Base-by-base conservation (phyloP, 495 filamentous ascomycete species). In the Daldinia bambusicola region DNA sequence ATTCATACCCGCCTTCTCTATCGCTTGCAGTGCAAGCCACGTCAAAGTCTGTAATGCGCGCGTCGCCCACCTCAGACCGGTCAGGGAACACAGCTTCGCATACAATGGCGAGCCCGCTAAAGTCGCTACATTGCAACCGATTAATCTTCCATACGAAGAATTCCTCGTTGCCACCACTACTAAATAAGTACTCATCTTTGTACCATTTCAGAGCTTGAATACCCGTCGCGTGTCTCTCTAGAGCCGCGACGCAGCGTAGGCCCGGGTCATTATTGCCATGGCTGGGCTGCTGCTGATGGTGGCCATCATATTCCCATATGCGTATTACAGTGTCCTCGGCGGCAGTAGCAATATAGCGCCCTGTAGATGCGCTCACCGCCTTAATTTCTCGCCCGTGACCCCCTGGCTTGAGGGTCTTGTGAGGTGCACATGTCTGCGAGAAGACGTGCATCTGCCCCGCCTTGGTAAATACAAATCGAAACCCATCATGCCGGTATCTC, bases 321-420 rank as follows among this genome's bases (percentile, higher is more conserved):
- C 92, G 87, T 65, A 98, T 90, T 0, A 86, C 82, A 0, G 96
- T 98, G 71, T 98, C 95, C 79, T 98, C 95, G 0, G 93, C 91
- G 0, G 92, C 95, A 0, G 95, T 98, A 0, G 92, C 94, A 41
- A 97, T 78, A 16, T 89, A 79, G 7, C 69, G 69, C 34, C 69
- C 48, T 41, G 77, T 53, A 68, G 78, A 84, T 6, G 89, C 75
- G n/a, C 92, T 88, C 66, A 90, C 81, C 1, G 90, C 84, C 78
- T 95, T 95, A 68, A 98, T 91, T 81, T 99, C 95, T 37, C 95
- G 80, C 0, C 95, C 95, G 78, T 99, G 95, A 0, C 87, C 87
- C 0, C 95, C 95, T 0, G 74, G 59, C 31, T 89, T 88, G 1
- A 97, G 72, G 0, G 88, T 78, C 26, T 79, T 76, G 60, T 90